These are phyloP conservation scores for Fusarium sp. DNA, from an alignment of 2,329 filamentous ascomycete genomes.

Conservation along the genomic window DNA sequence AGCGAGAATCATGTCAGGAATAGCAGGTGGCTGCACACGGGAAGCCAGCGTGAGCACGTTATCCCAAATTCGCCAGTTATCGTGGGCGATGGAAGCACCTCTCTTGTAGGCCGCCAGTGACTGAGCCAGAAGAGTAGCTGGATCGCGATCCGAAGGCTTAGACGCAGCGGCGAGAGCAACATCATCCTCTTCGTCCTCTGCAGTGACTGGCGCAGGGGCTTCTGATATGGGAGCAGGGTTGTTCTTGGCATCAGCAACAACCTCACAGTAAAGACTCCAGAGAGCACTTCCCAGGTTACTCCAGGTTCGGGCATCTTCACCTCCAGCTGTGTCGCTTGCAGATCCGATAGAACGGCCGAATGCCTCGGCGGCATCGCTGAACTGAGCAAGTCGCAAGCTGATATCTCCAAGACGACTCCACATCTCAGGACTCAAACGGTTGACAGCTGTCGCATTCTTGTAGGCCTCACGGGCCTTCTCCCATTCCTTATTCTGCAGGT, in stretches of 20 bases:
- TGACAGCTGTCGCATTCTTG: slow-evolving; percentile 77
- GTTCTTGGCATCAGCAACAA: slow-evolving; percentile 51
- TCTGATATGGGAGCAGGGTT: slow-evolving; percentile 38
- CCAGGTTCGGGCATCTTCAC: slow-evolving; percentile 91
- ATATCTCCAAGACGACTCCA: slow-evolving; percentile 95
- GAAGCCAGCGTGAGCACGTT: slow-evolving; percentile 91
- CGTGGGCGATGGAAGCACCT: slow-evolving; percentile 82
- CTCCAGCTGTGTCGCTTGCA: slow-evolving; percentile 70
- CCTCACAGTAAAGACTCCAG: slow-evolving; percentile 71
- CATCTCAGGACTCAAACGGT: slow-evolving; percentile 80
- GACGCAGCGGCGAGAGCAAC: slow-evolving; percentile 34
- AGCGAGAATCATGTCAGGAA: slow-evolving; percentile 78
- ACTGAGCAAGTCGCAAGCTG: slow-evolving; percentile 78
- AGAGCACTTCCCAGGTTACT: slow-evolving; percentile 91
- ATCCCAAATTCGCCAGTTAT: slow-evolving; percentile 95
- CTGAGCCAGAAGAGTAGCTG: slow-evolving; percentile 72
- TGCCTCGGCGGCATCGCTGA: slow-evolving; percentile 81
- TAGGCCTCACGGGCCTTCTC: slow-evolving; percentile 80
- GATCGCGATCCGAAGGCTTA: slow-evolving; percentile 52
- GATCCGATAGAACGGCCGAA: slow-evolving; percentile 83
- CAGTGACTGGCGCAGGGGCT: slow-evolving; percentile 24
- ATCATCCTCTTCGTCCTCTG: slow-evolving; percentile 44
- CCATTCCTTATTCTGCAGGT: slow-evolving; percentile 73
- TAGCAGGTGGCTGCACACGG: slow-evolving; percentile 77
- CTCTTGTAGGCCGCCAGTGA: slow-evolving; percentile 87